phyloP scores from a whole-genome alignment of 2,329 filamentous ascomycete genomes.

The Tympanopsis confertula region DNA sequence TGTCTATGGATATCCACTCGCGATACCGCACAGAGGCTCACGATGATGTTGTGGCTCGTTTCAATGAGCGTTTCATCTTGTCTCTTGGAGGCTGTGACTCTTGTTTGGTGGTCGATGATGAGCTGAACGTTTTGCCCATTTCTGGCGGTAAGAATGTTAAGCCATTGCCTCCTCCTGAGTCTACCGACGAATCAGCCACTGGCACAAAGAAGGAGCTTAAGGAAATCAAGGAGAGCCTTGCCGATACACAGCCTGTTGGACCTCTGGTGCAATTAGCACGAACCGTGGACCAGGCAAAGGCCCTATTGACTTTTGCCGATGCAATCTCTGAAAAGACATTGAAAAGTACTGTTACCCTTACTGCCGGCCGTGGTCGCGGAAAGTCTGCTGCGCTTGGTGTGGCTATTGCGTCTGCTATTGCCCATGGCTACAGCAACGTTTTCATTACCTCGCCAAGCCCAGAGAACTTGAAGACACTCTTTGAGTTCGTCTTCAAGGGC shows the following conservation, averaged over 20 bases:
- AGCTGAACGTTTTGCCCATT: constrained; percentile 92
- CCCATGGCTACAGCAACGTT: constrained; percentile 96
- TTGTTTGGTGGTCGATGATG: constrained; percentile 92
- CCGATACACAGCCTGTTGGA: constrained; percentile 77
- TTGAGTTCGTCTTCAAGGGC: constrained; percentile 96
- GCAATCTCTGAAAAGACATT: constrained; percentile 93
- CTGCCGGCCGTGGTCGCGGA: constrained; percentile 84
- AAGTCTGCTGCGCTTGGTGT: constrained; percentile 95
- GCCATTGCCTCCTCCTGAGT: constrained; percentile 64
- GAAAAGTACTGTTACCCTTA: constrained; percentile 83
- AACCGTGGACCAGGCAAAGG: constrained; percentile 92
- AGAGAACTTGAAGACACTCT: constrained; percentile 95
- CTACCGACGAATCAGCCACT: constrained; percentile 57
- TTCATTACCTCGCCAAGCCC: constrained; percentile 97
- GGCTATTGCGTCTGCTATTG: constrained; percentile 83
- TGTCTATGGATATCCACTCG: constrained; percentile 96
- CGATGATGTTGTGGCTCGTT: constrained; percentile 83
- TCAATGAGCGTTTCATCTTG: constrained; percentile 94
- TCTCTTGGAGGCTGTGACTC: constrained; percentile 91
- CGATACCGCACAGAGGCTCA: constrained; percentile 94
- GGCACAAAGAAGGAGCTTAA: constrained; percentile 67
- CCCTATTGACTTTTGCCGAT: constrained; percentile 90
- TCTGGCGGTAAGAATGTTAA: constrained; percentile 88
- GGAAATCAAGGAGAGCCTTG: constrained; percentile 74
- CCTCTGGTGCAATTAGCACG: constrained; percentile 73